These are phyloP conservation scores for Fusarium siculi DNA, from an alignment of 2,329 filamentous ascomycete species.

Conservation along the genomic window DNA sequence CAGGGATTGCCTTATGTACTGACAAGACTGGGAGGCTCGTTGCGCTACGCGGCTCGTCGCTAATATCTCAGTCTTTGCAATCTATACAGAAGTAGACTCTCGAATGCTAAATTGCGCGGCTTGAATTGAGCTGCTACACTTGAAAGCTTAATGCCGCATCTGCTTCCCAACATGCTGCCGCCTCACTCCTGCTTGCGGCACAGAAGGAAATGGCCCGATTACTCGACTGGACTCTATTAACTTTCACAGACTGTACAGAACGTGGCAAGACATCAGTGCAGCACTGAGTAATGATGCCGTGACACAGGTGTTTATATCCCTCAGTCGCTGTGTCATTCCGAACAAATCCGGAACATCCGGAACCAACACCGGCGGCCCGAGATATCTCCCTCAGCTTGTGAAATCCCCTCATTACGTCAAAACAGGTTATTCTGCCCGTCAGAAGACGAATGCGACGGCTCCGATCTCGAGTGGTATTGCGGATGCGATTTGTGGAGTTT, in stretches of 20 bases:
- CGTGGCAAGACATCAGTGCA: fast-evolving
- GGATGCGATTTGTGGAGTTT: not conserved
- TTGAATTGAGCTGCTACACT: not conserved
- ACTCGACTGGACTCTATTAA: fast-evolving
- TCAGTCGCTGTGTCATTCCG: not conserved
- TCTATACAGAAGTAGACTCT: fast-evolving
- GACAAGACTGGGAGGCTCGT: not conserved
- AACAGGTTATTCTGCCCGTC: fast-evolving
- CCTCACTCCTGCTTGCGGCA: not conserved
- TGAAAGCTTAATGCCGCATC: not conserved
- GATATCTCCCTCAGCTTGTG: not conserved
- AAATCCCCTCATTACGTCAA: not conserved
- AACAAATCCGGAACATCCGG: not conserved
- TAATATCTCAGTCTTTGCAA: not conserved
- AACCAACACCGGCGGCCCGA: not conserved
- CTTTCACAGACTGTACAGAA: fast-evolving
- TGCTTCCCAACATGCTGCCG: not conserved
- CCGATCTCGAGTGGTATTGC: not conserved
- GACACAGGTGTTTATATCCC: not conserved
- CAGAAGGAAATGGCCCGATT: not conserved
- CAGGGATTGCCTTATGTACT: not conserved
- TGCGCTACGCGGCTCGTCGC: not conserved
- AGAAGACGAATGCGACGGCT: not conserved
- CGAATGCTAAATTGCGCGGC: fast-evolving
- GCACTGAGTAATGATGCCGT: not conserved